A percentile compares a stretch with the other conserved stretches of the same genome.
phyloP scores from a whole-genome alignment of 768 basidiomycete genomes.

The Trametes sanguinea region DNA sequence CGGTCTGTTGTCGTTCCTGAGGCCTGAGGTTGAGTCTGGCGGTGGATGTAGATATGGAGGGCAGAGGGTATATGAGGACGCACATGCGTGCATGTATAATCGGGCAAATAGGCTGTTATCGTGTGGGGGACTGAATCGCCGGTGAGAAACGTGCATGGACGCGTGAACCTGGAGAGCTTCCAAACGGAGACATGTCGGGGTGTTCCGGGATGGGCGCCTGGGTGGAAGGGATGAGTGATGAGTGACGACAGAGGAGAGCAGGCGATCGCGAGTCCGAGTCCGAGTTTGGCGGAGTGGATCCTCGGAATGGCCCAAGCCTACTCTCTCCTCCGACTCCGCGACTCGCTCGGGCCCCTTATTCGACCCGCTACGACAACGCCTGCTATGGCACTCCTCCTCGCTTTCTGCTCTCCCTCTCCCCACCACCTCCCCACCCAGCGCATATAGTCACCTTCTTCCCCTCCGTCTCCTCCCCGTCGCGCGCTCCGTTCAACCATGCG shows the following conservation, averaged over 20 bases:
- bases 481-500: not conserved
- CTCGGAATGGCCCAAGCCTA: not conserved
- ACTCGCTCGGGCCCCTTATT: not conserved
- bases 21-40: not conserved
- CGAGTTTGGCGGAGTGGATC: constrained; percentile 6
- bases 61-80: not conserved
- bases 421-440: constrained; percentile 1
- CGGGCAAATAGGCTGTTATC: not conserved
- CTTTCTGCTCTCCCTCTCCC: not conserved
- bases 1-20: not conserved
- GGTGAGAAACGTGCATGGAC: constrained; percentile 16
- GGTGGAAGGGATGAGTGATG: too few species aligned
- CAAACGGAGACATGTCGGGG: constrained; percentile 12
- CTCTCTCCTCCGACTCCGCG: not conserved
- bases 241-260: constrained; percentile 9
- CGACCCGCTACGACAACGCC: not conserved
- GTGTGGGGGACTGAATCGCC: not conserved
- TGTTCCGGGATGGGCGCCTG: constrained; percentile 4
- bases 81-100: constrained; percentile 3
- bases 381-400: not conserved
- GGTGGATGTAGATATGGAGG: not conserved
- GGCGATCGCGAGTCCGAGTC: not conserved
- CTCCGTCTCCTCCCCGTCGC: not conserved
- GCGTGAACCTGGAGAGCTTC: constrained; percentile 8
- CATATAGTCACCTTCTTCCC: constrained; percentile 10